These are phyloP conservation scores for Aspergillus versicolor DNA, from an alignment of 2,329 filamentous ascomycete species.

Conservation along the genomic window DNA sequence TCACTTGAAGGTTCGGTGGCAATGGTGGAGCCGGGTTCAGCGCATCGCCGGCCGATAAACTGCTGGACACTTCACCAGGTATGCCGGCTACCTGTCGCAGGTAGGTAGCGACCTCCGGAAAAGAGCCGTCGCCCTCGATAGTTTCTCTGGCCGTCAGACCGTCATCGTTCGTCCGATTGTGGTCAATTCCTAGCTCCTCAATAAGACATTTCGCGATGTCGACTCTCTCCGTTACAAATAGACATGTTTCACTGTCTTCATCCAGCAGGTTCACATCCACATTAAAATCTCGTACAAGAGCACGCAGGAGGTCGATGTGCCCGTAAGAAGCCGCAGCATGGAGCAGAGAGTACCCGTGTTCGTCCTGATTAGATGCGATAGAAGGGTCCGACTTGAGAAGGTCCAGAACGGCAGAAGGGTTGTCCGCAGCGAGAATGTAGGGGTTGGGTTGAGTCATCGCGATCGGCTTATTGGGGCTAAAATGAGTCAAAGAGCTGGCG, in stretches of 20 bases:
- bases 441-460: conserved; percentile 54
- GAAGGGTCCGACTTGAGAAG: conserved; percentile 71
- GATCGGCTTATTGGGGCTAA: background rate
- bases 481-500: conserved; percentile 13
- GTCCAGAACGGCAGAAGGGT: conserved; percentile 69
- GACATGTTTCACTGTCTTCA: conserved; percentile 89
- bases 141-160: conserved; percentile 79
- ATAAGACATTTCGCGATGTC: conserved; percentile 76
- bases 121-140: conserved; percentile 75
- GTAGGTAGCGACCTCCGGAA: conserved; percentile 72
- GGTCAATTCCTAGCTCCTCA: conserved; percentile 75
- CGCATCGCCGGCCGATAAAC: conserved; percentile 30
- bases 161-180: conserved; percentile 65
- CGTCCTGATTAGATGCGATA: conserved; percentile 79
- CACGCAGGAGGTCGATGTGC: conserved; percentile 75
- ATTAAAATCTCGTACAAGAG: conserved; percentile 71
- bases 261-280: conserved; percentile 81
- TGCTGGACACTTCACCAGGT: conserved; percentile 23
- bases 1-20: conserved; percentile 75
- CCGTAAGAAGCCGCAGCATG: conserved; percentile 93
- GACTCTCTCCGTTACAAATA: conserved; percentile 85
- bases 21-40: conserved; percentile 58
- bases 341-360: conserved; percentile 89
- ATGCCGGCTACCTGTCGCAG: conserved; percentile 48
- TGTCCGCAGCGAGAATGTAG: conserved; percentile 79